These are phyloP conservation scores for Globisporangium sylvaticum DNA, from an alignment of 352 stramenopile genomes.

Conservation along the genomic window DNA sequence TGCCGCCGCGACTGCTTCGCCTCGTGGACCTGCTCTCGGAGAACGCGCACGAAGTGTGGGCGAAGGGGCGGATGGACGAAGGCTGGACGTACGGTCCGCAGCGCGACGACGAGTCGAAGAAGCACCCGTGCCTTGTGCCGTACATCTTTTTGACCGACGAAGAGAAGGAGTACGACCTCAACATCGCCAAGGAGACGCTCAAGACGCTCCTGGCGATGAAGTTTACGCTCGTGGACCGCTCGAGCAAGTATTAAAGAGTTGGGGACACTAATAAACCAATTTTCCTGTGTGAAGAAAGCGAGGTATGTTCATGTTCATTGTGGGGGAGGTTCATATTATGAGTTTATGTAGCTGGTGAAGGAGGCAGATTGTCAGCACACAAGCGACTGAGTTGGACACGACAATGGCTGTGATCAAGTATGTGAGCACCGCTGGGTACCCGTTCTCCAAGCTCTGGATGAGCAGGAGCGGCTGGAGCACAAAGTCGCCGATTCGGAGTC, in stretches of 20 bases:
- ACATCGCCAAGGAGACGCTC: slow-evolving; percentile 84
- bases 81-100: slow-evolving; percentile 82
- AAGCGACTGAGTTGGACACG: too few relatives aligned
- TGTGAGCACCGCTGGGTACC: too few relatives aligned
- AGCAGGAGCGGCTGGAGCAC: too few relatives aligned
- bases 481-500: too few relatives aligned
- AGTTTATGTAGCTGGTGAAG: neutral
- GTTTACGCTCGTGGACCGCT: slow-evolving; percentile 74
- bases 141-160: slow-evolving; percentile 89
- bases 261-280: neutral
- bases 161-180: slow-evolving; percentile 87
- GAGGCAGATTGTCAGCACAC: too few relatives aligned
- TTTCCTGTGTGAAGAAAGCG: neutral
- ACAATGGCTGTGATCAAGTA: too few relatives aligned
- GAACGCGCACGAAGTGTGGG: slow-evolving; percentile 87
- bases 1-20: slow-evolving; percentile 56
- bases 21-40: slow-evolving; percentile 81
- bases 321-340: neutral
- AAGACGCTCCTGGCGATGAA: slow-evolving; percentile 88
- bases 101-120: slow-evolving; percentile 73
- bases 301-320: neutral
- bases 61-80: slow-evolving; percentile 84
- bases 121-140: slow-evolving; percentile 81
- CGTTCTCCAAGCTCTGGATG: too few relatives aligned
- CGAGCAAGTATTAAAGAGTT: slow-evolving; percentile 42